Conservation (phyloP, 192 early-diverging fungal species). For the Coemansia sp. region DNA sequence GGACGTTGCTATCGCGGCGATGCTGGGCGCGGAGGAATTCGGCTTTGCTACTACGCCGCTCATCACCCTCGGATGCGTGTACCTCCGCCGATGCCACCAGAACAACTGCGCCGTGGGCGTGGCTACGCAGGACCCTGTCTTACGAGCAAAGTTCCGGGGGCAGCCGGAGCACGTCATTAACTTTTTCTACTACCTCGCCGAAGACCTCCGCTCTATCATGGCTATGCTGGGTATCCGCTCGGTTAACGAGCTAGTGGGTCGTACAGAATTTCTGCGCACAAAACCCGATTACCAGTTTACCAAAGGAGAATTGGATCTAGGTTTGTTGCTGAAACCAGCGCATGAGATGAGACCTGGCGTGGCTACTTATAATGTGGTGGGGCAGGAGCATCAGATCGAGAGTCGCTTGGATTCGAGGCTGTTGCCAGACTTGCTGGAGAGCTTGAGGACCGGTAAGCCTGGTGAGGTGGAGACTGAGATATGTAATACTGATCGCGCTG, state of each 20-base stretch:
- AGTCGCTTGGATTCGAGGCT: slow-evolving; percentile 86
- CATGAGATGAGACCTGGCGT: slow-evolving; percentile 85
- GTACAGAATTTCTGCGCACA: slow-evolving; percentile 82
- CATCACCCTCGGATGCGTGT: slow-evolving; percentile 95
- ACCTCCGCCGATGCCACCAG: slow-evolving; percentile 91
- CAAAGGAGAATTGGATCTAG: slow-evolving; percentile 88
- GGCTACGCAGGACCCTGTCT: slow-evolving; percentile 93
- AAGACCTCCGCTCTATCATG: slow-evolving; percentile 93
- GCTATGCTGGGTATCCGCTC: slow-evolving; percentile 91
- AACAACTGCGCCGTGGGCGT: slow-evolving; percentile 98
- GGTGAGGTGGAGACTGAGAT: slow-evolving; percentile 69
- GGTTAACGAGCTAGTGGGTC: slow-evolving; percentile 97
- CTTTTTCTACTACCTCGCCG: slow-evolving; percentile 98
- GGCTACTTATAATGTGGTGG: slow-evolving; percentile 77
- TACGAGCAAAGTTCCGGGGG: slow-evolving; percentile 94
- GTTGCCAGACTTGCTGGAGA: slow-evolving; percentile 80
- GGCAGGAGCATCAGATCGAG: slow-evolving; percentile 90
- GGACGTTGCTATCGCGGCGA: slow-evolving; percentile 96
- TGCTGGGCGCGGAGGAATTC: slow-evolving; percentile 99
- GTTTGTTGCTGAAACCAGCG: slow-evolving; percentile 88
- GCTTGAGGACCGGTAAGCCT: slow-evolving; percentile 62
- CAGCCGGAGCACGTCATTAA: slow-evolving; percentile 97
- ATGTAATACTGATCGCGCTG: slow-evolving; percentile 93
- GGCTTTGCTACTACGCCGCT: slow-evolving; percentile 99
- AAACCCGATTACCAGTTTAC: slow-evolving; percentile 73